A percentile compares a stretch with the other conserved stretches of the same genome.
These are phyloP conservation scores for Xylaria curta DNA, from an alignment of 495 filamentous ascomycete genomes.

Conservation along the genomic window DNA sequence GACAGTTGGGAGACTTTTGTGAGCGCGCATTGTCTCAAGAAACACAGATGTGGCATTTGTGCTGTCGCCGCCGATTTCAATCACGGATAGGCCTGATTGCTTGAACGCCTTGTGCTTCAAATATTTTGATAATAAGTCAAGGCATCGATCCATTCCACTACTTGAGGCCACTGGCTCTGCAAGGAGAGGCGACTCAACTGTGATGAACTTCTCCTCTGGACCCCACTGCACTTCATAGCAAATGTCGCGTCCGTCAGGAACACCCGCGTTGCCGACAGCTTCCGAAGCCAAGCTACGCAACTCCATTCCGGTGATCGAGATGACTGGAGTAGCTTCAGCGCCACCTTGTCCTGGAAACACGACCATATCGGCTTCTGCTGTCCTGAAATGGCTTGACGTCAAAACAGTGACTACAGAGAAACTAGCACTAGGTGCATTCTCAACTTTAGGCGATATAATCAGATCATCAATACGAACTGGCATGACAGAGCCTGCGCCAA, in stretches of 20 bases:
- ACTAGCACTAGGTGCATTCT: neutral
- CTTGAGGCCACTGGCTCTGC: too few relatives aligned
- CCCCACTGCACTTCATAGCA: neutral
- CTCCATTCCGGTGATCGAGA: conserved; percentile 9
- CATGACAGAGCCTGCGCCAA: conserved; percentile 12
- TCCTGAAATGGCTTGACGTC: neutral
- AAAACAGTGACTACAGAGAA: neutral
- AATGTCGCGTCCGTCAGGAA: neutral
- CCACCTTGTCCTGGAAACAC: neutral
- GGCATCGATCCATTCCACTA: too few relatives aligned
- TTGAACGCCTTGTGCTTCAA: too few relatives aligned
- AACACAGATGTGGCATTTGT: too few relatives aligned
- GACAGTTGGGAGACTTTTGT: too few relatives aligned
- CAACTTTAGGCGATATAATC: neutral
- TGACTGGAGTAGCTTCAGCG: too few relatives aligned
- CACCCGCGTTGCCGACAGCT: neutral
- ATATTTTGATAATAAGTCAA: too few relatives aligned
- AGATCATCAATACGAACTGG: conserved; percentile 9
- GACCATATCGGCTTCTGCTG: neutral
- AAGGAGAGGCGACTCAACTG: too few relatives aligned
- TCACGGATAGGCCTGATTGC: too few relatives aligned
- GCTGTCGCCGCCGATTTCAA: too few relatives aligned
- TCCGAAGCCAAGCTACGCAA: conserved; percentile 1
- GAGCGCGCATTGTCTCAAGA: too few relatives aligned
- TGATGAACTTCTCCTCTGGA: too few relatives aligned